phyloP scores from a whole-genome alignment of 306 rosid genomes.

The Cucurbita maxima region DNA sequence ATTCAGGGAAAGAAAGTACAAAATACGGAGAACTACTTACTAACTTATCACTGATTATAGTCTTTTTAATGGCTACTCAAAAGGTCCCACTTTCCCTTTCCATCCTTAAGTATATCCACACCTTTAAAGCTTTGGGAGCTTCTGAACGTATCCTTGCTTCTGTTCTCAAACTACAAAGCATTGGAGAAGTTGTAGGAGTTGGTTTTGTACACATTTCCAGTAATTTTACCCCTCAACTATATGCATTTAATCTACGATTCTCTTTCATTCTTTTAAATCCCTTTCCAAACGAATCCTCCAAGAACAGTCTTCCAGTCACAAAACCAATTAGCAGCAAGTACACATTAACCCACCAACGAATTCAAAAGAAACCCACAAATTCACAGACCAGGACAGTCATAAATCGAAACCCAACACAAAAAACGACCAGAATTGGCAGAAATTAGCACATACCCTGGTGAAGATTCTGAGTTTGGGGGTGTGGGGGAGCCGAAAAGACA shows the following conservation, averaged over 20 bases:
- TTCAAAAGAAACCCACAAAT: neutral
- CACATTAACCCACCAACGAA: neutral
- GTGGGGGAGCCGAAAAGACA: constrained; percentile 35
- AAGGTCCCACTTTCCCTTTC: neutral
- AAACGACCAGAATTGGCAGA: neutral
- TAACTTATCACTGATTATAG: neutral
- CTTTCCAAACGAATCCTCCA: neutral
- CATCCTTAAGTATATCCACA: too few relatives aligned
- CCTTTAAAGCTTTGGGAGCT: neutral
- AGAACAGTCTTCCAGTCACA: neutral
- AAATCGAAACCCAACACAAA: neutral
- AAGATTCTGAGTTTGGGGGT: constrained; percentile 30
- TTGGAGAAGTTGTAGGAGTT: neutral
- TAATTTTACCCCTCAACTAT: neutral
- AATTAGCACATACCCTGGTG: constrained; percentile 30
- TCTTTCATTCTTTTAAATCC: neutral
- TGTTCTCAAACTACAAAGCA: neutral
- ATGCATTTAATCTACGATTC: neutral
- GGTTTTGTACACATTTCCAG: neutral
- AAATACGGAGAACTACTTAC: neutral
- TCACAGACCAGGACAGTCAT: neutral
- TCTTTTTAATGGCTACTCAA: neutral
- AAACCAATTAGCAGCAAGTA: neutral
- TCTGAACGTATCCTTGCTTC: neutral
- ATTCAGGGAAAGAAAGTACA: neutral